These are phyloP conservation scores for Suhomyces canberraensis DNA, from an alignment of 805 yeast genomes.

Conservation along the genomic window DNA sequence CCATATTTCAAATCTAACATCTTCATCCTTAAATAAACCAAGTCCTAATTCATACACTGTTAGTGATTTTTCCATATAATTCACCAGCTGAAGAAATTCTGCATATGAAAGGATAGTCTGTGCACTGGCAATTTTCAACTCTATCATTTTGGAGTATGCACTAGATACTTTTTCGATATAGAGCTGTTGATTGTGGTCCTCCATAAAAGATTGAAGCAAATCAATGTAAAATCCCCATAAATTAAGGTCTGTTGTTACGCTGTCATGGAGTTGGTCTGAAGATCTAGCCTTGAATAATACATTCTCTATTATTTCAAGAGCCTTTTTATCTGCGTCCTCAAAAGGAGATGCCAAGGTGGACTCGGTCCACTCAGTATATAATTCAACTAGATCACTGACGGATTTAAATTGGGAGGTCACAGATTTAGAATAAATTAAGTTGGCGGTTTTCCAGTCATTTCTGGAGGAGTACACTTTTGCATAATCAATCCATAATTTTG, in stretches of 20 bases:
- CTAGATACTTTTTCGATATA: slow-evolving; percentile 13
- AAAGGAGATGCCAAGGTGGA: slow-evolving; percentile 45
- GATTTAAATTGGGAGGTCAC: slow-evolving; percentile 64
- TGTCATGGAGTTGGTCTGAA: neutral
- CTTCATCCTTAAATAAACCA: slow-evolving; percentile 56
- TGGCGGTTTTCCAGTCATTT: slow-evolving; percentile 55
- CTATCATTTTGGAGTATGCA: slow-evolving; percentile 30
- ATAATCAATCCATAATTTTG: slow-evolving; percentile 67
- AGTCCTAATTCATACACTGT: slow-evolving; percentile 68
- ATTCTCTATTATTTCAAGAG: slow-evolving; percentile 32
- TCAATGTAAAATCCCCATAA: slow-evolving; percentile 78
- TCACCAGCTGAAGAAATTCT: slow-evolving; percentile 48
- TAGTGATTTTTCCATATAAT: slow-evolving; percentile 48
- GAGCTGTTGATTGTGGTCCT: slow-evolving; percentile 23
- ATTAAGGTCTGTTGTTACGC: slow-evolving; percentile 49
- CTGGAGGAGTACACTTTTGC: slow-evolving; percentile 59
- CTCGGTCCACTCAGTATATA: slow-evolving; percentile 78
- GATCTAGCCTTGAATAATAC: slow-evolving; percentile 13
- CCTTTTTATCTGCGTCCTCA: slow-evolving; percentile 41
- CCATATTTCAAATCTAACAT: slow-evolving; percentile 63
- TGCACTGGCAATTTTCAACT: slow-evolving; percentile 66
- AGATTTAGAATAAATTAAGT: slow-evolving; percentile 61
- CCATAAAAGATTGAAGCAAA: slow-evolving; percentile 55
- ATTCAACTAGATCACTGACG: slow-evolving; percentile 59
- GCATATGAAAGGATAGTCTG: slow-evolving; percentile 65